Conservation (phyloP, 305 asterid genomes). For the Solanum chacoense region DNA sequence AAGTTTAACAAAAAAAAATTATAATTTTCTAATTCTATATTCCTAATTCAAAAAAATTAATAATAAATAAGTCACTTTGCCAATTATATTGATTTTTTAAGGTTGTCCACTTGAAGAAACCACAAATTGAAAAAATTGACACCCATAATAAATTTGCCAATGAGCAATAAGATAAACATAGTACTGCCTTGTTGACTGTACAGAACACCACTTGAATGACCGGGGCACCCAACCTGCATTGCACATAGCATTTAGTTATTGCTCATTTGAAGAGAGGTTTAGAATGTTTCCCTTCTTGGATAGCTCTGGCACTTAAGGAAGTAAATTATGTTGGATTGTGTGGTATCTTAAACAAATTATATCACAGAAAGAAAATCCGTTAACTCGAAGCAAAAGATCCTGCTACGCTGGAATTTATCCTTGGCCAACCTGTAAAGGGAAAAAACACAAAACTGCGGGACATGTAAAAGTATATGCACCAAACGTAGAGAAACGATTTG, state of each 20-base stretch:
- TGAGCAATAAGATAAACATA: not conserved
- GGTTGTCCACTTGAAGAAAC: not conserved
- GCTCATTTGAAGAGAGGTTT: not conserved
- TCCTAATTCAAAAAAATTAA: not conserved
- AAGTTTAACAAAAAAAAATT: not conserved
- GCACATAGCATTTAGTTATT: not conserved
- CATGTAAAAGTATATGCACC: not conserved
- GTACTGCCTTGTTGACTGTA: not conserved
- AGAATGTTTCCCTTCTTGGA: not conserved
- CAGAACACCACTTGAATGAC: not conserved
- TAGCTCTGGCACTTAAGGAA: not conserved
- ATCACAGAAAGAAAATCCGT: not conserved
- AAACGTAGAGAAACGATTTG: not conserved
- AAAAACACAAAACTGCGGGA: not conserved
- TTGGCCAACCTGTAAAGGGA: not conserved
- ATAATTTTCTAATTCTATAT: not conserved
- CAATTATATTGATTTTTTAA: not conserved
- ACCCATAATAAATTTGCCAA: not conserved
- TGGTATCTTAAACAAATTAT: not conserved
- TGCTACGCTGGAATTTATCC: not conserved
- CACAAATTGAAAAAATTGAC: not conserved
- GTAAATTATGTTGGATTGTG: not conserved
- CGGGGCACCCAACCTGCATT: not conserved
- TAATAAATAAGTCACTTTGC: not conserved
- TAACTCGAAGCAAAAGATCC: not conserved